A percentile compares a stretch with the other conserved stretches of the same genome.
These are phyloP conservation scores for Neofusicoccum cordaticola DNA, from an alignment of 2,329 filamentous ascomycete genomes.

Conservation along the genomic window DNA sequence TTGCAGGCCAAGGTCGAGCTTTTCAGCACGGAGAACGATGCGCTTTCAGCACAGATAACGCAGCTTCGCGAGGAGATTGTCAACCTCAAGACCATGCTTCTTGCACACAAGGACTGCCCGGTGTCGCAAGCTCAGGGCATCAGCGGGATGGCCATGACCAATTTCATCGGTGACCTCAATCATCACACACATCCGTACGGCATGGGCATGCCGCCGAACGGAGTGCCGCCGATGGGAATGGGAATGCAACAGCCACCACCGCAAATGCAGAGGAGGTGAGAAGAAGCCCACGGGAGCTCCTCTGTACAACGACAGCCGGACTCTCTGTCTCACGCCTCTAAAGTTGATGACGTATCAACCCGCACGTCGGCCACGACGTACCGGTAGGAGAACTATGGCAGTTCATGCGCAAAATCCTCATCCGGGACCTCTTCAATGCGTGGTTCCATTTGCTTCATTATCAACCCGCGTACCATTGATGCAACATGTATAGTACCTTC, in stretches of 20 bases:
- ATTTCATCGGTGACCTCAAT: conserved; percentile 45
- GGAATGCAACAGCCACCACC: conserved; percentile 29
- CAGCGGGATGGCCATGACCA: conserved; percentile 49
- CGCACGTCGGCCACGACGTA: neutral
- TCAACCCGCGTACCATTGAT: neutral
- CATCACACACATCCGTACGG: conserved; percentile 49
- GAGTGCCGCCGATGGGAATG: conserved; percentile 34
- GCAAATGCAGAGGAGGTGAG: conserved; percentile 29
- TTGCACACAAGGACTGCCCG: conserved; percentile 95
- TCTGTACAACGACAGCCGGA: neutral
- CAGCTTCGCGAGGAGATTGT: conserved; percentile 89
- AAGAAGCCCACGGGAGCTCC: neutral
- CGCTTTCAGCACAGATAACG: conserved; percentile 76
- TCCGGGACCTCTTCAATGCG: neutral
- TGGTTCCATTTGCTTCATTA: neutral
- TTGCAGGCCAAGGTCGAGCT: conserved; percentile 92
- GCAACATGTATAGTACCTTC: conserved; percentile 15
- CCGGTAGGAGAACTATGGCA: neutral
- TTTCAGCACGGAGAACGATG: conserved; percentile 88
- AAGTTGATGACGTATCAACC: neutral
- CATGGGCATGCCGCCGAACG: conserved; percentile 43
- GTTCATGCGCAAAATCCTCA: neutral
- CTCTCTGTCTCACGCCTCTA: neutral
- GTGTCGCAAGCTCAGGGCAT: conserved; percentile 85
- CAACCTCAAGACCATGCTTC: conserved; percentile 84